phyloP scores from a whole-genome alignment of 139 green algal species.

The Haematococcus lacustris region DNA sequence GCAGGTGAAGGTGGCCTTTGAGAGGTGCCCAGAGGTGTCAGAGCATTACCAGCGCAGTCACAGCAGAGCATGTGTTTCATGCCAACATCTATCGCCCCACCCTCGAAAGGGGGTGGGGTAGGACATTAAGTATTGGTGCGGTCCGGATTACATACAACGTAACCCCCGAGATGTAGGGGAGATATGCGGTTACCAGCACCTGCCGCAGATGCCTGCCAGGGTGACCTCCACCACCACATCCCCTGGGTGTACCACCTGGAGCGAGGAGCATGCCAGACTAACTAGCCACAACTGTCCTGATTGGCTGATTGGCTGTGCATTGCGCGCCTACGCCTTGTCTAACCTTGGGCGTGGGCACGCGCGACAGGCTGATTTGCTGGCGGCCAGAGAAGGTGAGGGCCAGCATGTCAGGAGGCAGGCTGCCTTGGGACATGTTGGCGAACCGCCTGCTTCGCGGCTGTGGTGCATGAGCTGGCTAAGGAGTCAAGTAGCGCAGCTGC shows the following conservation, averaged over 20 bases:
- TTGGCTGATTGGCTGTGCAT: neutral
- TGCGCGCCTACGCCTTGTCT: too few species aligned
- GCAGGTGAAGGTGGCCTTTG: neutral
- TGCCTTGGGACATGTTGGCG: neutral
- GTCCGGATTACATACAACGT: neutral
- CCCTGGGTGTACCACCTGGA: slow-evolving; percentile 3
- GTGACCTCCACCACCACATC: slow-evolving; percentile 18
- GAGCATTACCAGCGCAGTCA: neutral
- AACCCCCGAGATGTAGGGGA: neutral
- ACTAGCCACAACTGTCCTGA: neutral
- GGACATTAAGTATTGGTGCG: too few species aligned
- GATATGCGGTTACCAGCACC: neutral
- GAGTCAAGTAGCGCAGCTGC: too few species aligned
- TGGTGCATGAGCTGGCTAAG: too few species aligned
- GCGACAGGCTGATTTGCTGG: neutral
- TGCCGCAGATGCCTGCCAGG: slow-evolving; percentile 10
- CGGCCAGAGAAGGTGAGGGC: neutral
- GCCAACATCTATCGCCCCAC: neutral
- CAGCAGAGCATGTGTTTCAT: neutral
- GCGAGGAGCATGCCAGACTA: neutral
- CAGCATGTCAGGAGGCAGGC: neutral
- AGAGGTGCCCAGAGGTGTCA: neutral
- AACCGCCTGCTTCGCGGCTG: too few species aligned
- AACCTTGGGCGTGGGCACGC: neutral
- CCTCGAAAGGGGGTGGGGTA: too few species aligned